phyloP scores from a whole-genome alignment of 78 protist genomes.

The Protostelium mycophagum region DNA sequence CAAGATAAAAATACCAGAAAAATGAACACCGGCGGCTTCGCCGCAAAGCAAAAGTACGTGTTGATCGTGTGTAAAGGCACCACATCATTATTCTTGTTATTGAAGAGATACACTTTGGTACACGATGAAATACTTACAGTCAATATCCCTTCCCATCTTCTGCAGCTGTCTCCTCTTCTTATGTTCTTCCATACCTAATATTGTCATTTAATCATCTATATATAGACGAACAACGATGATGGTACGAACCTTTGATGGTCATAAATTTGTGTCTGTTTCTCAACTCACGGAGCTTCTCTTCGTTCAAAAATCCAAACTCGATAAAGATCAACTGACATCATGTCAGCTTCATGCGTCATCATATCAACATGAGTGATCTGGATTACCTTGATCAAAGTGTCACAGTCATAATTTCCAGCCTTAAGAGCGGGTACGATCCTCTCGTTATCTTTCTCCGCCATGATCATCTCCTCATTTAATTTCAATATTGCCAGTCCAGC shows the following conservation, averaged over 20 bases:
- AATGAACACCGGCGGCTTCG: too few species aligned
- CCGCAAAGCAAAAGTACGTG: too few species aligned
- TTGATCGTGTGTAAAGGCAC: too few species aligned
- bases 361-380: not conserved
- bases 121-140: not conserved
- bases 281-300: not conserved
- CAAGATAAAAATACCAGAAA: too few species aligned
- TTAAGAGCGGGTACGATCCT: constrained; percentile 11
- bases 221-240: too few species aligned
- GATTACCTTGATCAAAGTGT: constrained; percentile 2
- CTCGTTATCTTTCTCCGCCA: constrained; percentile 7
- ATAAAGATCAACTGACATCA: not conserved
- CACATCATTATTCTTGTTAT: too few species aligned
- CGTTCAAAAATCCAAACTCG: constrained; percentile 20
- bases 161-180: not conserved
- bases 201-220: not conserved
- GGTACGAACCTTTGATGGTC: not conserved
- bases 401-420: constrained; percentile 10
- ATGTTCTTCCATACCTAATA: not conserved
- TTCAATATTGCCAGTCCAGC: constrained; percentile 28
- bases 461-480: not conserved
- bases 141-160: not conserved
- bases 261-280: not conserved
- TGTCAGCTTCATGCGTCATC: too few species aligned
- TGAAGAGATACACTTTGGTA: not conserved